A percentile compares a stretch with the other conserved stretches of the same genome.
Conservation (phyloP, 2,329 filamentous ascomycete species). For the Aspergillus sp. region DNA sequence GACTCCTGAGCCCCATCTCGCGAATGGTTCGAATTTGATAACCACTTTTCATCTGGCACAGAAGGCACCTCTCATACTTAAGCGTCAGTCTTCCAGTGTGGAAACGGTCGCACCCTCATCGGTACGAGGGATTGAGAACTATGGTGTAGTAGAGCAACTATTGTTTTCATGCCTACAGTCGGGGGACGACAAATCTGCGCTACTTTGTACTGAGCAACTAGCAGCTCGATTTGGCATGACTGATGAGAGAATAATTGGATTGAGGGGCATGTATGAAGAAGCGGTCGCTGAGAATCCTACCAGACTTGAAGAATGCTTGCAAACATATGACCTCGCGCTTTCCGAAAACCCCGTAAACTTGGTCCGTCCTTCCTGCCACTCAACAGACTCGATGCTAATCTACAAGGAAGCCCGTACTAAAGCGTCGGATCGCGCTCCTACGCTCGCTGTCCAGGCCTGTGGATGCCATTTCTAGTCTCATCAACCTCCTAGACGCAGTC, state of each 20-base stretch:
- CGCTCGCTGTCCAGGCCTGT: conserved; percentile 68
- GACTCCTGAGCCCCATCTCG: conserved; percentile 16
- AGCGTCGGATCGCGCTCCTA: conserved; percentile 79
- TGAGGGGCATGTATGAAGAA: conserved; percentile 82
- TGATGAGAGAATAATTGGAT: conserved; percentile 83
- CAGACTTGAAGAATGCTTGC: conserved; percentile 69
- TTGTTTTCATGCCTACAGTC: conserved; percentile 81
- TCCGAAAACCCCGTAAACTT: conserved; percentile 75
- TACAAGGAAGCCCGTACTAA: conserved; percentile 69
- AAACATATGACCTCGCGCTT: conserved; percentile 76
- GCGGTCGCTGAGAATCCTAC: conserved; percentile 69
- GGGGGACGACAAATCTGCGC: conserved; percentile 77
- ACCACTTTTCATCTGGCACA: conserved; percentile 48
- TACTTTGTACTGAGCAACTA: conserved; percentile 72
- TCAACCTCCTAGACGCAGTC: conserved; percentile 74
- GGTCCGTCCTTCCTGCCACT: conserved; percentile 53
- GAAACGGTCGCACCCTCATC: conserved; percentile 23
- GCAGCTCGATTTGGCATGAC: conserved; percentile 76
- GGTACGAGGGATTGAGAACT: conserved; percentile 72
- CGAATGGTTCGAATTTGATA: conserved; percentile 47
- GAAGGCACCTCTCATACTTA: conserved; percentile 45
- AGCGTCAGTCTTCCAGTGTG: conserved; percentile 52
- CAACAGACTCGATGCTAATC: conserved; percentile 32
- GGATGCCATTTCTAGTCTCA: conserved; percentile 75
- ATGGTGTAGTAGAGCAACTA: conserved; percentile 84